Conservation (phyloP, 257 asterid species). For the Nicotiana attenuata region DNA sequence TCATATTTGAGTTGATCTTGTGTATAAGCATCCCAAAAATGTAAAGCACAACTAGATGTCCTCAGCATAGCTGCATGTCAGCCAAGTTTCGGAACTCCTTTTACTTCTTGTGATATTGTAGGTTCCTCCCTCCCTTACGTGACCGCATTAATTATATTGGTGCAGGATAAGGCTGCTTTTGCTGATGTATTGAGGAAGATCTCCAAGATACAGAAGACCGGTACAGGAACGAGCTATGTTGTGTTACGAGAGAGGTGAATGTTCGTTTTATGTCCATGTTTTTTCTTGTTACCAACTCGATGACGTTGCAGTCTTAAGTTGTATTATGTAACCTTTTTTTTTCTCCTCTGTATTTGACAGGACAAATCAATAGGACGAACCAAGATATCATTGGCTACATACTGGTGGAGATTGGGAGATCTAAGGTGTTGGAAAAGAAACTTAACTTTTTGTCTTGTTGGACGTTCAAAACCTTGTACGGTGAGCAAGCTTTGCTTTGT, state of each 20-base stretch:
- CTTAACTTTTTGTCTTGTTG: background rate
- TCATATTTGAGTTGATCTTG: background rate
- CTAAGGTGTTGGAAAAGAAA: background rate
- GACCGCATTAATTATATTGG: background rate
- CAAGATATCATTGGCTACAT: background rate
- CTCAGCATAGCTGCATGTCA: background rate
- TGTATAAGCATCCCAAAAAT: background rate
- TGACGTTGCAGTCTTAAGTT: background rate
- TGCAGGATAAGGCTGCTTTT: constrained; percentile 88
- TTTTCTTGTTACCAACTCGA: background rate
- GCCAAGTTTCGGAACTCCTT: background rate
- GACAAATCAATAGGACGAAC: constrained; percentile 4
- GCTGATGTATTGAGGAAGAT: constrained; percentile 74
- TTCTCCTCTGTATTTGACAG: background rate
- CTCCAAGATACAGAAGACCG: constrained; percentile 79
- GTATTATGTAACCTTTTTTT: background rate
- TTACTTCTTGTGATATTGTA: background rate
- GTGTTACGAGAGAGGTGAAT: constrained; percentile 55
- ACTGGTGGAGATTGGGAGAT: background rate
- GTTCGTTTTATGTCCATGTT: background rate
- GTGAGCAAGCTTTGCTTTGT: background rate
- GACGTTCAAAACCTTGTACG: background rate
- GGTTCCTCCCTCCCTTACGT: background rate
- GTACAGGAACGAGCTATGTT: constrained; percentile 45
- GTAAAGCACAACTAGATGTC: background rate